These are phyloP conservation scores for Penicillium vulpinum DNA, from an alignment of 2,329 filamentous ascomycete species.

Conservation along the genomic window DNA sequence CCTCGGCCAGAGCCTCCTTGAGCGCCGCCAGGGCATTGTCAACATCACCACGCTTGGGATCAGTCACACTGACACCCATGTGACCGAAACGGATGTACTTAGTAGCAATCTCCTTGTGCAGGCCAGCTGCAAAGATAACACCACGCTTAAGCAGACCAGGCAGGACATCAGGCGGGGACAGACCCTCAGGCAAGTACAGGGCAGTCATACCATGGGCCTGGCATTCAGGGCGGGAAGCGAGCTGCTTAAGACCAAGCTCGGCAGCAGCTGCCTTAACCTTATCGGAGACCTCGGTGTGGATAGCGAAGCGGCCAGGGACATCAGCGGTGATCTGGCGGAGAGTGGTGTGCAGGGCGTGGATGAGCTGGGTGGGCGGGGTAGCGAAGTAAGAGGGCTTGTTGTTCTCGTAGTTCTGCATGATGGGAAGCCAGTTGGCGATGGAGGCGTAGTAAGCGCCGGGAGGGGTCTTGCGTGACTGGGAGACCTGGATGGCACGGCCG, in stretches of 20 bases:
- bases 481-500: slow-evolving; percentile 76
- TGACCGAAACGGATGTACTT: slow-evolving; percentile 96
- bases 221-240: slow-evolving; percentile 81
- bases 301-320: slow-evolving; percentile 79
- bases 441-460: slow-evolving; percentile 91
- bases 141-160: slow-evolving; percentile 82
- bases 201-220: slow-evolving; percentile 98
- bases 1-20: slow-evolving; percentile 71
- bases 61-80: slow-evolving; percentile 92
- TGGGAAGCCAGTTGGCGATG: slow-evolving; percentile 95
- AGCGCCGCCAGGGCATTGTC: slow-evolving; percentile 80
- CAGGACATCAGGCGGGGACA: slow-evolving; percentile 78
- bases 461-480: slow-evolving; percentile 77
- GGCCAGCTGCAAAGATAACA: slow-evolving; percentile 89
- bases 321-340: slow-evolving; percentile 78
- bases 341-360: slow-evolving; percentile 88
- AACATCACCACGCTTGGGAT: slow-evolving; percentile 76
- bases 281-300: slow-evolving; percentile 76
- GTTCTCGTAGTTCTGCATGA: slow-evolving; percentile 99
- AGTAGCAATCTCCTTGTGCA: slow-evolving; percentile 92
- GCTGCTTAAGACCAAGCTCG: slow-evolving; percentile 80
- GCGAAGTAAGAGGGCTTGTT: slow-evolving; percentile 98
- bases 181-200: slow-evolving; percentile 84
- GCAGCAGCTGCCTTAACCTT: slow-evolving; percentile 81
- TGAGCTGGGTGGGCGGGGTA: slow-evolving; percentile 88